phyloP scores from a whole-genome alignment of 2,329 filamentous ascomycete species.

The Ceratocystis papillata region DNA sequence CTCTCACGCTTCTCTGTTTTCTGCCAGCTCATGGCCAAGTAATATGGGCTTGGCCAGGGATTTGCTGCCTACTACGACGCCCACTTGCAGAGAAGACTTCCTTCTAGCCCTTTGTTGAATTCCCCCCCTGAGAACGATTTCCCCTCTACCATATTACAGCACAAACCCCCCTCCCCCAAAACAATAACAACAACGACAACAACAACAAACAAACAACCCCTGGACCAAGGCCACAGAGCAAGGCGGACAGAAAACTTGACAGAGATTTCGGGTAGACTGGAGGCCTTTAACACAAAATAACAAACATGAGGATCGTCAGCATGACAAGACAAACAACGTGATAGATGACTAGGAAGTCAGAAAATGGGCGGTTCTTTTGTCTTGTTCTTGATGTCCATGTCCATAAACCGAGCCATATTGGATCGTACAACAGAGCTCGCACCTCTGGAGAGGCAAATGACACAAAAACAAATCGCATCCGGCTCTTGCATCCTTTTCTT shows the following conservation, averaged over 20 bases:
- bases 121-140: not conserved
- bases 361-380: not conserved
- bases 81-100: not conserved
- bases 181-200: too few species aligned
- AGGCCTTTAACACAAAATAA: not conserved
- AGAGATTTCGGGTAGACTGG: too few species aligned
- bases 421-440: too few species aligned
- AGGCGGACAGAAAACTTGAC: not conserved
- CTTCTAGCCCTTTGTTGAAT: not conserved
- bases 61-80: not conserved
- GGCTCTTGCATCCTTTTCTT: not conserved
- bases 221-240: too few species aligned
- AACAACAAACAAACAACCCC: too few species aligned
- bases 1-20: too few species aligned
- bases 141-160: not conserved
- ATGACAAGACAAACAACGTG: constrained; percentile 4
- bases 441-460: too few species aligned
- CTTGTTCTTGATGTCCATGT: not conserved
- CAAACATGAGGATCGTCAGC: constrained; percentile 1
- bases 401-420: too few species aligned
- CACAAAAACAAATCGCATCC: not conserved
- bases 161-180: not conserved
- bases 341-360: not conserved
- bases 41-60: constrained; percentile 11
- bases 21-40: constrained; percentile 9